A percentile compares a stretch with the other conserved stretches of the same genome.
These are phyloP conservation scores for Pyrenopolyporus hunteri DNA, from an alignment of 495 filamentous ascomycete species.

Conservation along the genomic window DNA sequence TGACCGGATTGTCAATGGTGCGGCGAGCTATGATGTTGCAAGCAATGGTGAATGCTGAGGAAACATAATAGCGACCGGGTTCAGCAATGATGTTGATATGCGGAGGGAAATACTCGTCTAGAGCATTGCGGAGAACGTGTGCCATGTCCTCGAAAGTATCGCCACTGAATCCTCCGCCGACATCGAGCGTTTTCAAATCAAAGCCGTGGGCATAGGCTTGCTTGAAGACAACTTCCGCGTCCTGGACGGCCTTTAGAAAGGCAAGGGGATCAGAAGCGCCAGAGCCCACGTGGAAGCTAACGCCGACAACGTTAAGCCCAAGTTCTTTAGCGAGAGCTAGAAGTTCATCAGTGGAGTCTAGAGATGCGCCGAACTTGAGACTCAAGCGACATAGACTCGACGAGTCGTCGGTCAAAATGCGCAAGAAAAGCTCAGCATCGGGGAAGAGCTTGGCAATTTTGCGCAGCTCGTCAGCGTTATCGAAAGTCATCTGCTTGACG, in stretches of 20 bases:
- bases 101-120: slow-evolving; percentile 87
- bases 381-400: slow-evolving; percentile 91
- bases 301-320: slow-evolving; percentile 94
- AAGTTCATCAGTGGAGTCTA: slow-evolving; percentile 78
- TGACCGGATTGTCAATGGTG: slow-evolving; percentile 65
- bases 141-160: slow-evolving; percentile 94
- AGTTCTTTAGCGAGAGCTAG: slow-evolving; percentile 81
- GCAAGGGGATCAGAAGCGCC: slow-evolving; percentile 89
- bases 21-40: slow-evolving; percentile 96
- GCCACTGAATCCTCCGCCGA: slow-evolving; percentile 89
- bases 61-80: slow-evolving; percentile 94
- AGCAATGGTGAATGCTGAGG: slow-evolving; percentile 89
- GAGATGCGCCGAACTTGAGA: slow-evolving; percentile 92
- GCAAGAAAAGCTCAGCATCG: slow-evolving; percentile 86
- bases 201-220: slow-evolving; percentile 80
- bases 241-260: slow-evolving; percentile 86
- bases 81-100: slow-evolving; percentile 91
- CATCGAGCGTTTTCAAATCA: slow-evolving; percentile 84
- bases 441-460: slow-evolving; percentile 94
- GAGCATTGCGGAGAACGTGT: slow-evolving; percentile 72
- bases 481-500: slow-evolving; percentile 99
- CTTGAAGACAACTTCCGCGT: slow-evolving; percentile 88
- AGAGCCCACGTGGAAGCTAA: slow-evolving; percentile 97
- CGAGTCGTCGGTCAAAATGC: slow-evolving; percentile 95
- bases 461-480: slow-evolving; percentile 96